Base-by-base conservation (phyloP, 2,329 filamentous ascomycete genomes). In the Colletotrichum sojae region DNA sequence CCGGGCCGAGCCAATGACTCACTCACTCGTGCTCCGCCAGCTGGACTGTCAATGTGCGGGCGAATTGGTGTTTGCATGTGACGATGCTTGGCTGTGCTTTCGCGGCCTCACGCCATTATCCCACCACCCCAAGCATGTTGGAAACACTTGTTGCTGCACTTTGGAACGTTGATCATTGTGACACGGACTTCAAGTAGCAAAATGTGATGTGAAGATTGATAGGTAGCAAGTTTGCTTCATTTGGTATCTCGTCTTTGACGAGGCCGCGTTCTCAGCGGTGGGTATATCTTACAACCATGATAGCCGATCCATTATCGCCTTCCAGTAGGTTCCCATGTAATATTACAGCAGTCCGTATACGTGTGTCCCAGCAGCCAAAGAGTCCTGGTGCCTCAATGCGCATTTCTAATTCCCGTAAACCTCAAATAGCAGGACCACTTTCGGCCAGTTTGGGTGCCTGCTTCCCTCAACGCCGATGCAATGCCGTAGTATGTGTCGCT, bases 341-440 rank as follows among this genome's bases (percentile, higher is more conserved):
- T 16, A 56, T 52, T 40, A 56, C 39, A 22, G 20, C 48, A 25
- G 27, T 45, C 61, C 66, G 43, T 66, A 22, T 68, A 25, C 49
- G 18, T 66, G 22, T 69, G 45, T 66, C 56, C 52, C 15, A 61
- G 49, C 55, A 51, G 55, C 66, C 55, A 22, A 45, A 40, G 55
- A 69, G 62, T 69, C 49, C 66, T 56, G 63, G n/a, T 69, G 55
- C 62, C 62, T 67, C 66, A 66, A 40, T 62, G 62, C 55, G 55
- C 36, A 61, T 45, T 46, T 67, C 66, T 66, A 60, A 55, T 46
- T 16, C 51, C 48, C 31, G 18, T 61, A 27, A 60, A 65, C 31
- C 12, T 53, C 61, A 61, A 69, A 67, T 25, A 52, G 13, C 13
- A 25, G 22, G 9, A 20, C 20, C 20, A 27, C 13, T 57, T 22